Evolutionary conservation across 345 rosid species (phyloP), one percentile per base, ranked within the genome.

Genomic region (Combretum micranthum): DNA sequence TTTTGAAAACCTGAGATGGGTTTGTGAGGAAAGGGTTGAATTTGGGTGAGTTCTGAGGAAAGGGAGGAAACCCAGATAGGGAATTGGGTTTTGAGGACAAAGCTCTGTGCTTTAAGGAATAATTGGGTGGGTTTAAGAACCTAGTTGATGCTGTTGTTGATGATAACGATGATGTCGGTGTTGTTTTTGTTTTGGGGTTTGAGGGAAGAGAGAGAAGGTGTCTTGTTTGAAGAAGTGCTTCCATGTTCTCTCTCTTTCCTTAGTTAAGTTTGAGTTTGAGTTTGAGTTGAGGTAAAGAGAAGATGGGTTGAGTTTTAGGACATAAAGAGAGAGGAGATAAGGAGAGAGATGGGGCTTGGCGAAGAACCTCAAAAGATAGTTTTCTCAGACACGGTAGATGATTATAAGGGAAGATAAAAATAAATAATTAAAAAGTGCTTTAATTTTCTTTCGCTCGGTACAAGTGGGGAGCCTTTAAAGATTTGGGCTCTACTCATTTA

Each of bases 171-270:
- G n/a, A n/a, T n/a, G n/a, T n/a, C n/a, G 39, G 39, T 32, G 39
- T 32, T 15, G 57, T 58, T 54, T 71, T 72, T 42, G 46, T 56
- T 57, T 65, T 73, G 50, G 88, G 96, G 75, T 74, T 88, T 0
- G 77, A 56, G 26, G 95, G 92, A n/a, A 81, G 68, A 4, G 96
- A 91, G 48, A 91, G 79, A 58, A 88, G 75, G 64, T 95, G 95
- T 61, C 67, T 84, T 65, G 87, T 67, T 62, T 86, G 90, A n/a
- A 81, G 46, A 20, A 82, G 79, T 57, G 82, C 90, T 66, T 81
- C 96, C 98, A 91, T 91, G 44, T 26, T 44, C 69, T 52, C 32
- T n/a, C 63, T 32, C 63, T 44, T 56, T 13, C 57, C 68, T 63
- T 21, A 18, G 46, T 32, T 25, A 13, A 42, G 22, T 47, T 45